phyloP scores from a whole-genome alignment of 208 protist genomes.

The Crithidia brevicula region DNA sequence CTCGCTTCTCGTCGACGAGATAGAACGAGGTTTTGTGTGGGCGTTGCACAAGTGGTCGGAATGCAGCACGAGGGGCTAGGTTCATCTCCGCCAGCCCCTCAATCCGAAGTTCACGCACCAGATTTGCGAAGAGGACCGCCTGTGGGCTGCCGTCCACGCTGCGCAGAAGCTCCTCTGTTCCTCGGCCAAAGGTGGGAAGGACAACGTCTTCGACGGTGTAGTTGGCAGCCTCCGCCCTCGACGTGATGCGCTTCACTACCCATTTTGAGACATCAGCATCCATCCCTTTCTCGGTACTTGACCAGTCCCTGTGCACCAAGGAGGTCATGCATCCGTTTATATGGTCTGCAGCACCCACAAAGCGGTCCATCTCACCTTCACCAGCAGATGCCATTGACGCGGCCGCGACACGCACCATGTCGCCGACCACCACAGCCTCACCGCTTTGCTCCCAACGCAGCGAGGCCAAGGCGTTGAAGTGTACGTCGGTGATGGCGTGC shows the following conservation, averaged over 20 bases:
- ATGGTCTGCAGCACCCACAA: conserved; percentile 71
- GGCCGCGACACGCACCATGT: conserved; percentile 49
- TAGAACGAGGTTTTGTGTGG: conserved; percentile 54
- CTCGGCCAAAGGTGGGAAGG: conserved; percentile 59
- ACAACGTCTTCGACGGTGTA: conserved; percentile 70
- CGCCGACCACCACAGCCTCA: conserved; percentile 49
- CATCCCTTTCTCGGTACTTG: no score
- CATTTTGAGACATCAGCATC: neutral
- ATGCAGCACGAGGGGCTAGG: conserved; percentile 50
- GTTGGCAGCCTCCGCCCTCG: conserved; percentile 42
- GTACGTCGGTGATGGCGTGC: conserved; percentile 69
- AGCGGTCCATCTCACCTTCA: conserved; percentile 38
- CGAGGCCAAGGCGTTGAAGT: conserved; percentile 85
- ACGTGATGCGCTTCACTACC: conserved; percentile 28
- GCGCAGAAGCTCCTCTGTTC: conserved; percentile 1
- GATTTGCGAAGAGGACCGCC: conserved; percentile 30
- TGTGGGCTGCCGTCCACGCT: neutral
- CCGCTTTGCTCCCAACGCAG: conserved; percentile 59
- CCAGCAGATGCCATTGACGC: neutral
- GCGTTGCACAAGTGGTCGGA: conserved; percentile 57
- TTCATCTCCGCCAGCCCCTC: conserved; percentile 60
- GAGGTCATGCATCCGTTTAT: conserved; percentile 65
- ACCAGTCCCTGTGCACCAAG: conserved; percentile 55
- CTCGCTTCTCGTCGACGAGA: conserved; percentile 64
- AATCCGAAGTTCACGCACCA: conserved; percentile 62